Conservation (phyloP, 2,329 filamentous ascomycete genomes). For the Hypoxylon sp. region DNA sequence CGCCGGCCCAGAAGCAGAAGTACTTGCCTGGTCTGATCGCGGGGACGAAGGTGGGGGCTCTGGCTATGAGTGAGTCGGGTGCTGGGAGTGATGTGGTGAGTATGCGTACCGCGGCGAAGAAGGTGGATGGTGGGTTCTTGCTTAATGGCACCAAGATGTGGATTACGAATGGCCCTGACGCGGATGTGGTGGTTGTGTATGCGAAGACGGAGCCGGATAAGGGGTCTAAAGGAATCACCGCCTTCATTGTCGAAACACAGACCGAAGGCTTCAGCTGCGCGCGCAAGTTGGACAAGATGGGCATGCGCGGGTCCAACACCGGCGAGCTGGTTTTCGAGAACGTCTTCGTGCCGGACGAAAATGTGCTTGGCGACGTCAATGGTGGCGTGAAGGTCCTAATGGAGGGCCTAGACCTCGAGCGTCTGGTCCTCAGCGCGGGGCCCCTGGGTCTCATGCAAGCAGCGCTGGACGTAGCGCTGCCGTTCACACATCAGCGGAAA, state of each 20-base stretch:
- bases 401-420: slow-evolving; percentile 95
- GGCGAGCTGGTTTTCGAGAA: slow-evolving; percentile 92
- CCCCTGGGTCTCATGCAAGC: slow-evolving; percentile 97
- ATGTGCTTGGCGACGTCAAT: slow-evolving; percentile 85
- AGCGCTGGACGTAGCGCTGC: slow-evolving; percentile 85
- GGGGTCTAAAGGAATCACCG: slow-evolving; percentile 92
- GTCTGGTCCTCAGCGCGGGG: slow-evolving; percentile 90
- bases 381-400: slow-evolving; percentile 91
- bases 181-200: slow-evolving; percentile 95
- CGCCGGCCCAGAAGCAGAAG: slow-evolving; percentile 80
- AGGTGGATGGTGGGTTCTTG: slow-evolving; percentile 86
- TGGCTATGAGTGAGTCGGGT: slow-evolving; percentile 95
- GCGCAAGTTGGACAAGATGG: slow-evolving; percentile 95
- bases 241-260: slow-evolving; percentile 86
- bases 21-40: slow-evolving; percentile 86
- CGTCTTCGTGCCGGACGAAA: slow-evolving; percentile 88
- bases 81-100: slow-evolving; percentile 94
- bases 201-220: slow-evolving; percentile 89
- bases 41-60: slow-evolving; percentile 84
- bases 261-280: slow-evolving; percentile 85
- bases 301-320: slow-evolving; percentile 97
- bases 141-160: slow-evolving; percentile 98
- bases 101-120: slow-evolving; percentile 89
- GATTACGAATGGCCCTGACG: slow-evolving; percentile 98
- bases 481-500: slow-evolving; percentile 88